Evolutionary conservation across 2,329 filamentous ascomycete genomes (phyloP).

Genomic region (Magnaporthiopsis poae): DNA sequence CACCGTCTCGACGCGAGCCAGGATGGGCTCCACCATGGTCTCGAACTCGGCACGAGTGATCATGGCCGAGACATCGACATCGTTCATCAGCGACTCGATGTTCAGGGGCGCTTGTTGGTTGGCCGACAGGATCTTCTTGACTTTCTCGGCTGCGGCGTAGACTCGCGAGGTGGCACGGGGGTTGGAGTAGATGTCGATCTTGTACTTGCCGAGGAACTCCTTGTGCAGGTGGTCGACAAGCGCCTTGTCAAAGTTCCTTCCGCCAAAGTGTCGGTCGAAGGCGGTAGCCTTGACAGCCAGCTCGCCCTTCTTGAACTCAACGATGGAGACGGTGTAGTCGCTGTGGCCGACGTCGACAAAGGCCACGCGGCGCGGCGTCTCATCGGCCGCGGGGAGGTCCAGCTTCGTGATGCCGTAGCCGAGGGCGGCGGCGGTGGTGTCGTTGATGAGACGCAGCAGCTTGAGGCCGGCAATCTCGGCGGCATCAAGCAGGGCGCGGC

Average conservation of each 20-base stretch:
- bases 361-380: constrained; percentile 80
- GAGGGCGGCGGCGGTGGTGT: constrained; percentile 89
- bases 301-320: constrained; percentile 96
- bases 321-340: constrained; percentile 87
- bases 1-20: constrained; percentile 61
- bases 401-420: constrained; percentile 97
- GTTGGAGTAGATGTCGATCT: constrained; percentile 87
- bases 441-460: constrained; percentile 88
- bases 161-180: constrained; percentile 82
- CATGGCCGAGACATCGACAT: constrained; percentile 79
- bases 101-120: constrained; percentile 87
- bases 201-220: constrained; percentile 96
- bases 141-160: constrained; percentile 81
- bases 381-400: constrained; percentile 77
- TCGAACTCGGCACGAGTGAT: constrained; percentile 92
- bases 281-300: constrained; percentile 84
- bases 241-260: constrained; percentile 91
- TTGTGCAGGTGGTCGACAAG: constrained; percentile 88
- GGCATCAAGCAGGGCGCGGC: constrained; percentile 79
- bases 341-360: constrained; percentile 95
- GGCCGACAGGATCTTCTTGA: constrained; percentile 96
- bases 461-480: constrained; percentile 89
- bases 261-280: constrained; percentile 92
- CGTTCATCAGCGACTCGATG: constrained; percentile 98
- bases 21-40: constrained; percentile 74